Base-by-base conservation (phyloP, 2,329 filamentous ascomycete species). In the Penicillium sumatraense region DNA sequence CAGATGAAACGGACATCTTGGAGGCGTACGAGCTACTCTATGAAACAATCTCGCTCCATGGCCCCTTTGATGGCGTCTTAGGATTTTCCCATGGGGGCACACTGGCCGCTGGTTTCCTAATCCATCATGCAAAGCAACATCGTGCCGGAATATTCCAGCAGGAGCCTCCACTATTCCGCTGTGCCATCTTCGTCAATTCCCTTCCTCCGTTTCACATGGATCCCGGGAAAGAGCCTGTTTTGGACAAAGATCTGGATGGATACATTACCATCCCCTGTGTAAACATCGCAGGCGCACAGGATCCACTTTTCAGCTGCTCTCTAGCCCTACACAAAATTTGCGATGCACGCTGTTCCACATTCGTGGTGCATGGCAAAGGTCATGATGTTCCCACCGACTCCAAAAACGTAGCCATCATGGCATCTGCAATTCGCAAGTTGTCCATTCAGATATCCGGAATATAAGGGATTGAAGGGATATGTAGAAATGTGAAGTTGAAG, bases 61-160 rank as follows among this genome's bases (percentile, higher is more conserved):
- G 58, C 11, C 62, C 55, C 20, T 64, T 59, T 27, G 71, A 75
- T 33, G 70, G 70, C 6, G 53, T 73, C 36, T 56, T 74, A 18
- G 72, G 72, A 24, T 74, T 74, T 57, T 72, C 68, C 10, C 69
- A 74, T 35, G 72, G 72, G 7, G 72, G 64, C 13, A 69, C 70
- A 10, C 53, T 74, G 29, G 70, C 71, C 2, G 61, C 65, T 3
- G 61, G 60, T 2, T 69, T 68, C 36, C 59, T 74, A 16, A 61
- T 69, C 31, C 64, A 71, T 14, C 64, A 68, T 23, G 64, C 67
- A 6, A 64, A 68, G 48, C 26, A 29, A 9, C 14, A 46, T 13
- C 42, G 13, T 1, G 18, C 11, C 16, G 21, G 13, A 46, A 56
- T 60, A 11, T 58, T 56, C 20, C 65, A 65, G 20, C 44, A 59